Base-by-base conservation (phyloP, 2,329 filamentous ascomycete species). In the Ceratocystis lukuohia region DNA sequence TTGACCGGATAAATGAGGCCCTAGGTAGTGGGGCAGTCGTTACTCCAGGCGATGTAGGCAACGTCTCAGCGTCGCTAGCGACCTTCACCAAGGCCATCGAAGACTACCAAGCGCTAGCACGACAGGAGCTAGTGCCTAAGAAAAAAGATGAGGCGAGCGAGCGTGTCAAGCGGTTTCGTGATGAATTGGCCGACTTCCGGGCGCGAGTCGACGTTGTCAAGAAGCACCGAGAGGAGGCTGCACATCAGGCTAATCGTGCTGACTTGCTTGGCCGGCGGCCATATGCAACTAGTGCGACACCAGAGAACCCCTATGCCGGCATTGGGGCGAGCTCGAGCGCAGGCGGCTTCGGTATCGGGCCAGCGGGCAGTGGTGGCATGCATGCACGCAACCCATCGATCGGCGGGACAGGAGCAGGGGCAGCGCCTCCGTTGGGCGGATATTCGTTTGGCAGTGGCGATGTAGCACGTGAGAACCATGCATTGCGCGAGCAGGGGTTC, bases 61-160 rank as follows among this genome's bases (percentile, higher is more conserved):
- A 91, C 75, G 84, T 91, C 70, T 87, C 88, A n/a, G 87, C 86
- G 22, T 89, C 89, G 15, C 78, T 95, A 37, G 86, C 88, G 56
- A 77, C 91, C 68, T 91, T 99, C 75, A 84, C 88, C 61, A 90
- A 94, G 69, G 96, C 91, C 0, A 82, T 99, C 70, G 92, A 96
- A 77, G 92, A 96, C 74, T 99, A 99, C 79, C 85, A 88, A 72
- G 82, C 83, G 66, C 84, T 96, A 37, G 88, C 92, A 0, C 89
- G 89, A 70, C 89, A 93, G 72, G 94, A 99, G 76, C 84, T 96
- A 41, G 92, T 96, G 66, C 83, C 88, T 3, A 88, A 89, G 68
- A 99, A 97, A 77, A 89, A 96, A 71, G 88, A 94, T 68, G 96
- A 97, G 73, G 94, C 93, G 0, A 81, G 85, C 70, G 91, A 95